Evolutionary conservation across 2,329 filamentous ascomycete genomes (phyloP), one percentile per base, ranked within the genome.

Genomic region (Fusarium secorum): DNA sequence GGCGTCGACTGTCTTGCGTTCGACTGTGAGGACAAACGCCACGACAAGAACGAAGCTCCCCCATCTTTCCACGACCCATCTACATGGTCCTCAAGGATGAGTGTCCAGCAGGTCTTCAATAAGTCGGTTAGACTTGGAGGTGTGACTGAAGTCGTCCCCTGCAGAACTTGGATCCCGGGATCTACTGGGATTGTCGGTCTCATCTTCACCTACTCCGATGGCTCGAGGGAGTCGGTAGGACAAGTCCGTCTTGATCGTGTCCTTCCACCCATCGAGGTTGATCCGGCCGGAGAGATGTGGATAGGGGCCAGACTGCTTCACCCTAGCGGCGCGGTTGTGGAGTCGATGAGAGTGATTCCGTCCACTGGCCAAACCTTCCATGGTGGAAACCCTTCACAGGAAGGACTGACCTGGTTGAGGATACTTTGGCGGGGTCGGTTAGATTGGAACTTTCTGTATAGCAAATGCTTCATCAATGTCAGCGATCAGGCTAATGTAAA

Each of bases 111-210:
- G 14, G 13, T 6, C 15, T 60, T 66, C 4, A 28, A n/a, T 28
- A 66, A 33, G 13, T 48, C 36, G 18, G 65, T 52, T 11, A 56
- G 18, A 11, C 58, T 68, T 33, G 64, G 36, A 14, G 38, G 30
- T 7, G 36, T 67, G 8, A 48, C 61, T 14, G 32, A 35, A 10
- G 26, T 55, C 17, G 18, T 48, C 4, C 36, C 32, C 15, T 68
- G 60, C 15, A 55, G 8, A 28, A 35, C 54, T 10, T 70, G 60
- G 66, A 36, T 45, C 15, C 66, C 55, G 26, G 44, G 54, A 7
- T 53, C 66, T 20, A 53, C 36, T 11, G 52, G 58, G 13, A 56
- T 70, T 14, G 66, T 52, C 33, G 66, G 66, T 4, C 66, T 66
- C 13, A 11, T 56, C 8, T 44, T 69, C 7, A 38, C 41, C 4